Base-by-base conservation (phyloP, 139 green algal genomes). In the Microglena sp. region DNA sequence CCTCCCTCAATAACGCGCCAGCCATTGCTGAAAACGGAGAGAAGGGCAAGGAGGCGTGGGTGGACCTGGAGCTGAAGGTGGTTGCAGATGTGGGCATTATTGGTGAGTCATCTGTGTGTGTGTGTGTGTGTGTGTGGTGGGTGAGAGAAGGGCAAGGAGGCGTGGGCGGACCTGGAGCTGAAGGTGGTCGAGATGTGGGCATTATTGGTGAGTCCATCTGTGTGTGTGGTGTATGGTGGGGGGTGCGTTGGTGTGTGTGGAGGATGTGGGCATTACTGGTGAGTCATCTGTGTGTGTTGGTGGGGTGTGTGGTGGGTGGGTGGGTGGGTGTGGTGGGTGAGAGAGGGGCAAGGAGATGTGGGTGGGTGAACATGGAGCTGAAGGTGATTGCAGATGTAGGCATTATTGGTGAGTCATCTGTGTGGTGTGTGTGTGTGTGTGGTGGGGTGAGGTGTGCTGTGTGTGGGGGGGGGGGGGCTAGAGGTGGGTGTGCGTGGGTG, bases 31-130 rank as follows among this genome's bases (percentile, higher is more conserved):
- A 96, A 66, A 75, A 74, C 33, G 79, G 79, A 2, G 79, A 85
- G 72, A 66, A 60, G 6, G 72, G 72, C 3, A 1, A 3, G 5
- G 57, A 93, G 68, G 44, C 62, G 40, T 96, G 87, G 85, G n/a
- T 92, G 22, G 82, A 96, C 55, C 79, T 97, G 65, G 92, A 97
- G 80, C 84, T 97, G 44, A 90, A 90, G 75, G 66, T 79, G 32
- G 84, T 98, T 31, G 93, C 93, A 1, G 93, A 99, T 69, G 87
- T 94, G 29, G 93, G 93, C 64, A 94, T 98, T 63, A 81, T 98
- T 2, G 93, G 93, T 11, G 79, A n/a, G n/a, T n/a, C n/a, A n/a
- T n/a, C n/a, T n/a, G n/a, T n/a, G n/a, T n/a, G n/a, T n/a, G n/a
- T n/a, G n/a, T n/a, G n/a, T n/a, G n/a, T n/a, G n/a, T n/a, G n/a